Percentiles rank a stretch among this genome's conserved stretches.
Conservation (phyloP, 1,284 basidiomycete species). For the Gomphus bonarii region DNA sequence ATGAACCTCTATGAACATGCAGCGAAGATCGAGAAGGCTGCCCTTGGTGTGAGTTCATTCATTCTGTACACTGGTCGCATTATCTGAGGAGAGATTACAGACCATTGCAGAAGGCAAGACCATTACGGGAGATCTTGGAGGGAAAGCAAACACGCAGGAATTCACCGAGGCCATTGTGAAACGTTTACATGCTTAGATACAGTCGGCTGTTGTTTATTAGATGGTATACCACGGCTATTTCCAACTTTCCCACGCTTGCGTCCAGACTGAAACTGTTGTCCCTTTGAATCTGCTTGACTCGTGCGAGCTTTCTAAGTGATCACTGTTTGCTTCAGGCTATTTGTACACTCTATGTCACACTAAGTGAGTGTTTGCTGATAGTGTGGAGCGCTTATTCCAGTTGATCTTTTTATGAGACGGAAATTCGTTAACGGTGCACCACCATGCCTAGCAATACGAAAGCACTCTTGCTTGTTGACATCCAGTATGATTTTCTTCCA, state of each 20-base stretch:
- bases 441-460: not conserved
- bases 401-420: no score
- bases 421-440: no score
- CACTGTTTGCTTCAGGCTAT: not conserved
- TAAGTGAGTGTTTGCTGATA: no score
- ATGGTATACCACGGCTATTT: no score
- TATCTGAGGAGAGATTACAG: slow-evolving; percentile 28
- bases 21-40: slow-evolving; percentile 86
- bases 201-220: not conserved
- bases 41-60: slow-evolving; percentile 56
- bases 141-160: slow-evolving; percentile 79
- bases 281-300: no score
- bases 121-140: slow-evolving; percentile 90
- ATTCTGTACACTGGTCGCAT: not conserved
- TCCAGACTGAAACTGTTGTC: no score
- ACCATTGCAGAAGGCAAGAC: slow-evolving; percentile 92
- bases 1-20: slow-evolving; percentile 89
- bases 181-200: slow-evolving; percentile 44
- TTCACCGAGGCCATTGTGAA: slow-evolving; percentile 83
- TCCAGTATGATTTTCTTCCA: slow-evolving; percentile 59
- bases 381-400: no score
- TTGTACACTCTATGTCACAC: not conserved
- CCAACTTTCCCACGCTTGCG: no score
- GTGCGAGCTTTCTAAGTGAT: not conserved
- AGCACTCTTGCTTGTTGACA: slow-evolving; percentile 45